Percentiles rank a stretch among this genome's conserved stretches.
Evolutionary conservation across 257 asterid genomes (phyloP).

Genomic region (Marsdenia floribunda): DNA sequence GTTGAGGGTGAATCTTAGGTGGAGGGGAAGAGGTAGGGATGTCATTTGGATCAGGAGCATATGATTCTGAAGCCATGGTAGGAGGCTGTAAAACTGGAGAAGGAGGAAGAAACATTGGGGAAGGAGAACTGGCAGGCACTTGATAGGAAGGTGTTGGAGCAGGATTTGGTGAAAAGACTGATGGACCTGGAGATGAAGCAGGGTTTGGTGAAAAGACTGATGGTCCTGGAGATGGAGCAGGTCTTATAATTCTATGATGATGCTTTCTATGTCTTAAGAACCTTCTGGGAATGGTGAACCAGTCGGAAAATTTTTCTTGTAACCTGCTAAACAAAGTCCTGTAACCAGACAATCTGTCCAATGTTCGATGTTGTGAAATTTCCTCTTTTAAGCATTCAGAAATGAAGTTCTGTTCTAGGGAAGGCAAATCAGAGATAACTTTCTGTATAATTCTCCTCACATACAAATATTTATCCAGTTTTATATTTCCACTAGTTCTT

Average conservation of each 20-base stretch:
- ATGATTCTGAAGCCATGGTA: conserved; percentile 21
- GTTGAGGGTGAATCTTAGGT: not conserved
- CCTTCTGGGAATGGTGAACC: conserved; percentile 55
- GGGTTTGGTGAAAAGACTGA: conserved; percentile 15
- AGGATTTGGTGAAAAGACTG: conserved; percentile 18
- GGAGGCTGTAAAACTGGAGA: conserved; percentile 24
- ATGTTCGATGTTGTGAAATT: conserved; percentile 15
- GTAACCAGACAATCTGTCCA: conserved; percentile 4
- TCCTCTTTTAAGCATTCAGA: conserved; percentile 38
- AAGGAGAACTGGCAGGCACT: conserved; percentile 25
- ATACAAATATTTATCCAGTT: conserved; percentile 26
- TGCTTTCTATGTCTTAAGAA: conserved; percentile 35
- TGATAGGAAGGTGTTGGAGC: conserved; percentile 21
- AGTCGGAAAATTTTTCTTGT: conserved; percentile 29
- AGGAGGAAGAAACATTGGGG: conserved; percentile 25
- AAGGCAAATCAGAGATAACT: conserved; percentile 34
- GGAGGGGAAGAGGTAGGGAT: conserved; percentile 9
- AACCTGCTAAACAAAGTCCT: conserved; percentile 17
- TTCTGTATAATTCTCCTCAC: conserved; percentile 29
- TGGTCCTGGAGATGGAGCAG: conserved; percentile 25
- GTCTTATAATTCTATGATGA: not conserved
- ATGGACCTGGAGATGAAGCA: conserved; percentile 27
- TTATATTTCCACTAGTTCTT: conserved; percentile 2
- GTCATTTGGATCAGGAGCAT: conserved; percentile 17
- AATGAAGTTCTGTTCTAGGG: conserved; percentile 28